Evolutionary conservation across 164 flowering plant species (phyloP).

Genomic region (Berberis vulgaris): DNA sequence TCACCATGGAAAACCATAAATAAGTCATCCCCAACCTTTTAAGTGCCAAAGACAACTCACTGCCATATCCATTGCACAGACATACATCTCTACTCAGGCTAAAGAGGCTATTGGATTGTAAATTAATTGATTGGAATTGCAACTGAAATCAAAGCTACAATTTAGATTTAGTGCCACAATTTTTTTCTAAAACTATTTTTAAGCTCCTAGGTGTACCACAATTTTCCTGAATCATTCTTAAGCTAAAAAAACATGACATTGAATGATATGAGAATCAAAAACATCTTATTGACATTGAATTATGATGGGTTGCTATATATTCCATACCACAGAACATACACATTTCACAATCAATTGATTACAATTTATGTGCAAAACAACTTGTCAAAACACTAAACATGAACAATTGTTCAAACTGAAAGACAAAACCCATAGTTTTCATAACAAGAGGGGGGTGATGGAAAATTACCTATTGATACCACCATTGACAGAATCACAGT

Average conservation of each 20-base stretch:
- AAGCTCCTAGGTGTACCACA: not conserved
- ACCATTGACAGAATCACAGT: constrained; percentile 81
- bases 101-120: too few species aligned
- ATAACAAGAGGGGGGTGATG: not conserved
- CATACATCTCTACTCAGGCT: too few species aligned
- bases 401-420: not conserved
- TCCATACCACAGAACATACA: not conserved
- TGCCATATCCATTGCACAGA: too few species aligned
- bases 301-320: too few species aligned
- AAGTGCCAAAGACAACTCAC: too few species aligned
- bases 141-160: too few species aligned
- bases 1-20: too few species aligned
- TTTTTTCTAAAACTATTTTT: not conserved
- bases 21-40: too few species aligned
- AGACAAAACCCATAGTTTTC: not conserved
- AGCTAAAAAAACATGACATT: not conserved
- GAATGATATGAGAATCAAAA: not conserved
- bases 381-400: not conserved
- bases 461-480: constrained; percentile 40
- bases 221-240: too few species aligned
- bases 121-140: too few species aligned
- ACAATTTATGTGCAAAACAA: not conserved
- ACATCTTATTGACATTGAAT: too few species aligned
- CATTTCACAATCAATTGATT: not conserved
- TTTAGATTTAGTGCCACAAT: not conserved